These are phyloP conservation scores for Dioscorea cayenensis DNA, from an alignment of 116 monocot species.

Conservation along the genomic window DNA sequence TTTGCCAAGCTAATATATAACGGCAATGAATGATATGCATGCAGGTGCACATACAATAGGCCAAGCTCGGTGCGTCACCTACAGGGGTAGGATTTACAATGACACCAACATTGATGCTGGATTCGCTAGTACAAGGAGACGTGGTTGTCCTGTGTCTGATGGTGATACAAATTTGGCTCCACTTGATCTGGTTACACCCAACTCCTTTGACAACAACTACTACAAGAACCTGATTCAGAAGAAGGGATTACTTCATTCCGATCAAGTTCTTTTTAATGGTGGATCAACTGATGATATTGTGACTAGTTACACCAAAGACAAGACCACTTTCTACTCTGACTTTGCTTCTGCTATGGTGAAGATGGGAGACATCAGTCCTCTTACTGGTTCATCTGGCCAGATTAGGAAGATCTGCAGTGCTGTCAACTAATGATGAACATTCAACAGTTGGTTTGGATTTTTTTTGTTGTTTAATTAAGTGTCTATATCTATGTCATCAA, in stretches of 20 bases:
- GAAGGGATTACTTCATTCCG: slow-evolving; percentile 23
- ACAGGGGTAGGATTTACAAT: slow-evolving; percentile 29
- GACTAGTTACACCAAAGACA: slow-evolving; percentile 4
- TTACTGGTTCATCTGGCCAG: slow-evolving; percentile 12
- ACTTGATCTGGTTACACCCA: slow-evolving; percentile 28
- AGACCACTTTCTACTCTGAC: slow-evolving; percentile 8
- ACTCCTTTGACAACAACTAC: slow-evolving; percentile 25
- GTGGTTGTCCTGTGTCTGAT: slow-evolving; percentile 5
- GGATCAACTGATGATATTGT: slow-evolving; percentile 21
- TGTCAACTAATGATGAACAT: slow-evolving; percentile 4
- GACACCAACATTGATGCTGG: slow-evolving; percentile 21
- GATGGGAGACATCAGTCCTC: slow-evolving; percentile 34
- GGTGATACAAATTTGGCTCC: slow-evolving; percentile 19
- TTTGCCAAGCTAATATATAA: too few species aligned
- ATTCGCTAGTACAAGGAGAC: slow-evolving; percentile 14
- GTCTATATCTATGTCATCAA: too few species aligned
- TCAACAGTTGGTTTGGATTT: too few species aligned
- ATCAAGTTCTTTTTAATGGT: slow-evolving; percentile 20
- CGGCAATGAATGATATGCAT: not conserved
- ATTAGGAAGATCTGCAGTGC: slow-evolving; percentile 15
- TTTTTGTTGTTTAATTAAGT: not conserved
- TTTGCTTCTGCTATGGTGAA: slow-evolving; percentile 26
- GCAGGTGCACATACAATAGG: slow-evolving; percentile 47
- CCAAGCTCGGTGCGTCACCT: slow-evolving; percentile 22
- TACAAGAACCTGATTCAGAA: slow-evolving; percentile 22